Evolutionary conservation across 2,329 filamentous ascomycete genomes (phyloP).

Genomic region (Akanthomyces lecanii): DNA sequence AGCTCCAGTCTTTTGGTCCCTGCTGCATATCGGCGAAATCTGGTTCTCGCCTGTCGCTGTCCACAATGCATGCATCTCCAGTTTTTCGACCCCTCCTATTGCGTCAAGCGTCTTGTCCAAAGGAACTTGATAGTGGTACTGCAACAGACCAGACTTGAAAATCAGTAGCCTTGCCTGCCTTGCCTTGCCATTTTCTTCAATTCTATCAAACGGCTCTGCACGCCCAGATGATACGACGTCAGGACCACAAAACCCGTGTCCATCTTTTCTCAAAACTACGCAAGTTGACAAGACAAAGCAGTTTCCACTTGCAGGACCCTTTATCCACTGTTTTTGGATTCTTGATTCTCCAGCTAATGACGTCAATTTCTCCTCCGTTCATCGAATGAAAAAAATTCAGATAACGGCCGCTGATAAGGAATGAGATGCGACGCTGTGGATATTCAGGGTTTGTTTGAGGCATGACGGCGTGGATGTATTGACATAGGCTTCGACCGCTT

Average conservation of each 20-base stretch:
- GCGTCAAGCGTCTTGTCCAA: background rate
- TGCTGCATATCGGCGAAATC: background rate
- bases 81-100: conserved; percentile 4
- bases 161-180: no score
- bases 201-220: background rate
- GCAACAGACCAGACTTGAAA: no score
- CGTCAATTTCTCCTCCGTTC: background rate
- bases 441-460: background rate
- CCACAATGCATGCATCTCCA: background rate
- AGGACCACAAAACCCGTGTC: background rate
- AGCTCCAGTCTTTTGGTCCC: conserved; percentile 4
- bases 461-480: background rate
- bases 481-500: background rate
- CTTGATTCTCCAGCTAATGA: background rate
- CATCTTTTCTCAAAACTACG: background rate
- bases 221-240: background rate
- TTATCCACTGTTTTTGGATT: background rate
- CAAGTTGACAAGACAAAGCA: no score
- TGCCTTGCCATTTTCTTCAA: no score
- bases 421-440: background rate
- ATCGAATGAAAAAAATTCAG: background rate
- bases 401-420: background rate
- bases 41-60: background rate
- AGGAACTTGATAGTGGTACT: no score
- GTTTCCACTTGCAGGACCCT: background rate